Conservation (phyloP, 768 basidiomycete species). For the Cytidiella melzeri region DNA sequence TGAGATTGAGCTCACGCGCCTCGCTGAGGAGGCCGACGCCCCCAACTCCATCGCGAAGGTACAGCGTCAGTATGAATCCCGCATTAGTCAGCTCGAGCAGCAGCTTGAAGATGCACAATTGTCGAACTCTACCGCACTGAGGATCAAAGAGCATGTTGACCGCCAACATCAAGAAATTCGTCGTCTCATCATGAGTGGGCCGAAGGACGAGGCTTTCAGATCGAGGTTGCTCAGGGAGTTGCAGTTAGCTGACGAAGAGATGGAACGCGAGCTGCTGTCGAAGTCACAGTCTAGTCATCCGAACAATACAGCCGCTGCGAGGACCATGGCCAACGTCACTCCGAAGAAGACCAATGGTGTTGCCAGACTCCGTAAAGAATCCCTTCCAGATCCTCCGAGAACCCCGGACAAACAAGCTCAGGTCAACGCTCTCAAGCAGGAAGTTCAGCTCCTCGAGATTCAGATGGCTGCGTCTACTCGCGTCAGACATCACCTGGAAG, state of each 20-base stretch:
- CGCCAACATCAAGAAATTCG: conserved; percentile 70
- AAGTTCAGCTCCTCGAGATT: conserved; percentile 61
- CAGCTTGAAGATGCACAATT: conserved; percentile 54
- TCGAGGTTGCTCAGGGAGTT: conserved; percentile 57
- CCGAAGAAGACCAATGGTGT: conserved; percentile 40
- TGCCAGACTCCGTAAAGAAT: conserved; percentile 31
- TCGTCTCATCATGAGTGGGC: conserved; percentile 51
- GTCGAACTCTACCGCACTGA: conserved; percentile 41
- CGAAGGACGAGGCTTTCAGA: conserved; percentile 58
- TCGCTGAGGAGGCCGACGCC: conserved; percentile 55
- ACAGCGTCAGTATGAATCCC: conserved; percentile 57
- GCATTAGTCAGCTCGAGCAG: conserved; percentile 56
- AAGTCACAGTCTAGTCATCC: conserved; percentile 27
- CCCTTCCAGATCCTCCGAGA: conserved; percentile 27
- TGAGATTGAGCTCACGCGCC: conserved; percentile 58
- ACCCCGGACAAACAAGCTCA: conserved; percentile 39
- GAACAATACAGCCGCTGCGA: conserved; percentile 24
- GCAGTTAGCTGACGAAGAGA: conserved; percentile 51
- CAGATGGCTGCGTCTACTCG: conserved; percentile 65
- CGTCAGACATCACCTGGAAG: conserved; percentile 58
- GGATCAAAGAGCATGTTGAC: conserved; percentile 57
- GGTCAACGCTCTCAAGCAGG: conserved; percentile 48
- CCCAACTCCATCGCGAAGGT: conserved; percentile 50
- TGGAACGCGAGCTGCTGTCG: conserved; percentile 44
- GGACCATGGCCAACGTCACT: conserved; percentile 37